Evolutionary conservation across 1,284 basidiomycete species (phyloP).

Genomic region (Cerioporus squamosus): DNA sequence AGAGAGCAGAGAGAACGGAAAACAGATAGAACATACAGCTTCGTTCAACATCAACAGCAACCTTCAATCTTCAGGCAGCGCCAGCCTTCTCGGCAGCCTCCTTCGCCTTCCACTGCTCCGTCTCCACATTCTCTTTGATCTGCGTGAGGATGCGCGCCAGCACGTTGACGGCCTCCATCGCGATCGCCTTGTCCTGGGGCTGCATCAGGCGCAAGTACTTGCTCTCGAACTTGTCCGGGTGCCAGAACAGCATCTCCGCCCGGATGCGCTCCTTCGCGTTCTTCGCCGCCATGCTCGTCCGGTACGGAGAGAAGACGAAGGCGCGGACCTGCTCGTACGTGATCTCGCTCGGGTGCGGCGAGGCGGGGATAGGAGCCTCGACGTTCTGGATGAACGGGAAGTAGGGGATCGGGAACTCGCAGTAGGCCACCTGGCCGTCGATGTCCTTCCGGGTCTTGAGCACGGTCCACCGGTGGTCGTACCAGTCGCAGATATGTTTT

Average conservation of each 20-base stretch:
- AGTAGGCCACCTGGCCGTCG: slow-evolving; percentile 7
- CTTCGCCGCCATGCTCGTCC: slow-evolving; percentile 36
- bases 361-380: background rate
- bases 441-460: slow-evolving; percentile 9
- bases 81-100: no score
- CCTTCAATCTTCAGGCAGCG: no score
- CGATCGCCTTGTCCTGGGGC: slow-evolving; percentile 8
- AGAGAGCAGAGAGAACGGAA: background rate
- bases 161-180: slow-evolving; percentile 12
- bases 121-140: background rate
- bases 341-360: slow-evolving; percentile 31
- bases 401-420: slow-evolving; percentile 53
- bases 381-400: slow-evolving; percentile 23
- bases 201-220: slow-evolving; percentile 9
- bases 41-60: no score
- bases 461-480: slow-evolving; percentile 26
- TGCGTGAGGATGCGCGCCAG: slow-evolving; percentile 2
- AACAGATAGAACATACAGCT: background rate
- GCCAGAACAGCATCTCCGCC: slow-evolving; percentile 53
- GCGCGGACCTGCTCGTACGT: slow-evolving; percentile 35
- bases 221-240: slow-evolving; percentile 54
- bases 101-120: background rate
- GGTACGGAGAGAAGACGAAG: slow-evolving; percentile 44
- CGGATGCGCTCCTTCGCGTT: slow-evolving; percentile 42
- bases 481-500: slow-evolving; percentile 8